These are phyloP conservation scores for Exophiala bonariae DNA, from an alignment of 2,329 filamentous ascomycete genomes.

Conservation along the genomic window DNA sequence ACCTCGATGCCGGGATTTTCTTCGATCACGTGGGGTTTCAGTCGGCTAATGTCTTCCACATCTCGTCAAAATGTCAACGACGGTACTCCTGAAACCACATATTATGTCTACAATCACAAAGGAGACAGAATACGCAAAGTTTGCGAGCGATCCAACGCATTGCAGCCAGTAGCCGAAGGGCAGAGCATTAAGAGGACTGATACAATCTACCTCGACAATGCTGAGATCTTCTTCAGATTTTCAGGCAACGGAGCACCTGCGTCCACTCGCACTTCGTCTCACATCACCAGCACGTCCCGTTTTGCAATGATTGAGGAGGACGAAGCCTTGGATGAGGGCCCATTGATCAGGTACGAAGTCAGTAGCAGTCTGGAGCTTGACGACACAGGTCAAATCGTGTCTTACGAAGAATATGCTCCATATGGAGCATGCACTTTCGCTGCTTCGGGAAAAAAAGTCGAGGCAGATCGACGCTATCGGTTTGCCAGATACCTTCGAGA, in stretches of 20 bases:
- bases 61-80: background rate
- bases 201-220: background rate
- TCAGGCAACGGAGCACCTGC: background rate
- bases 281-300: background rate
- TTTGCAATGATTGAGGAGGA: background rate
- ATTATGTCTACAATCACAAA: slow-evolving; percentile 28
- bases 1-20: background rate
- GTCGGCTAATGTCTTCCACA: background rate
- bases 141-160: background rate
- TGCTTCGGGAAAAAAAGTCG: slow-evolving; percentile 7
- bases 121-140: slow-evolving; percentile 29
- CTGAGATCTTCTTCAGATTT: background rate
- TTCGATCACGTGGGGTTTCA: background rate
- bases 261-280: background rate
- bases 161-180: no score
- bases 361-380: slow-evolving; percentile 29
- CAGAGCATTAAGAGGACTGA: background rate
- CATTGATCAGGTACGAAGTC: background rate
- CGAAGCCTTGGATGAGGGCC: background rate
- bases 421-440: slow-evolving; percentile 29
- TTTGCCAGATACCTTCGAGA: slow-evolving; percentile 28
- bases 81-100: slow-evolving; percentile 25
- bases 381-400: slow-evolving; percentile 27
- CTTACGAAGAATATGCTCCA: slow-evolving; percentile 35
- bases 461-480: slow-evolving; percentile 24